Conservation (phyloP, 73 alveolate species). For the Paramecium bursaria region DNA sequence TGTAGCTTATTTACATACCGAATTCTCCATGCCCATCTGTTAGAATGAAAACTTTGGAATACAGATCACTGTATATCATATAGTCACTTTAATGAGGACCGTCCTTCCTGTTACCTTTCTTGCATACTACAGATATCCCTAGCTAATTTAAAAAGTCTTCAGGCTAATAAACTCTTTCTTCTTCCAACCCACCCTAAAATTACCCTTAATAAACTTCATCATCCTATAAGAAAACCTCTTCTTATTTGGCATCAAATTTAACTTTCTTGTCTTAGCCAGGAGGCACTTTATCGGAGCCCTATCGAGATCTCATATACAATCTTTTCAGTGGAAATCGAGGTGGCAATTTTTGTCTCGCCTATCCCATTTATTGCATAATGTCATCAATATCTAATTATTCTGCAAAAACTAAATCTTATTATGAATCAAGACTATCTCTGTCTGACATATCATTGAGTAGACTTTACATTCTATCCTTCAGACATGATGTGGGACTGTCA, state of each 20-base stretch:
- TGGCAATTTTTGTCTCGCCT: background rate
- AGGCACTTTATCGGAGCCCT: background rate
- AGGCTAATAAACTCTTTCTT: constrained; percentile 20
- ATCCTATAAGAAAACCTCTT: background rate
- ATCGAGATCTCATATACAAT: constrained; percentile 1
- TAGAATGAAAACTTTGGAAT: background rate
- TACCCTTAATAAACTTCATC: background rate
- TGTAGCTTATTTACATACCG: constrained; percentile 28
- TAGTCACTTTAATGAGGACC: constrained; percentile 20
- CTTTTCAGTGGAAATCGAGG: background rate
- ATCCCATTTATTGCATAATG: background rate
- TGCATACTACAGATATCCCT: constrained; percentile 29
- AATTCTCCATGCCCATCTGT: constrained; percentile 61
- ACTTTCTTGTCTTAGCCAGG: constrained; percentile 54
- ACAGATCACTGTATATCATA: constrained; percentile 33
- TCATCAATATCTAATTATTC: background rate
- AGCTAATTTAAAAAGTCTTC: constrained; percentile 31
- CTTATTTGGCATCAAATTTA: background rate
- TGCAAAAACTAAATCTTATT: constrained; percentile 1
- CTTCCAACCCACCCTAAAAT: background rate
- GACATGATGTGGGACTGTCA: background rate
- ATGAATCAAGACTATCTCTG: constrained; percentile 4
- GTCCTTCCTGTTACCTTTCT: constrained; percentile 45
- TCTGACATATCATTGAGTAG: background rate
- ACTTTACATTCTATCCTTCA: background rate